Evolutionary conservation across 768 basidiomycete species (phyloP).

Genomic region (Boletus rex-veris): DNA sequence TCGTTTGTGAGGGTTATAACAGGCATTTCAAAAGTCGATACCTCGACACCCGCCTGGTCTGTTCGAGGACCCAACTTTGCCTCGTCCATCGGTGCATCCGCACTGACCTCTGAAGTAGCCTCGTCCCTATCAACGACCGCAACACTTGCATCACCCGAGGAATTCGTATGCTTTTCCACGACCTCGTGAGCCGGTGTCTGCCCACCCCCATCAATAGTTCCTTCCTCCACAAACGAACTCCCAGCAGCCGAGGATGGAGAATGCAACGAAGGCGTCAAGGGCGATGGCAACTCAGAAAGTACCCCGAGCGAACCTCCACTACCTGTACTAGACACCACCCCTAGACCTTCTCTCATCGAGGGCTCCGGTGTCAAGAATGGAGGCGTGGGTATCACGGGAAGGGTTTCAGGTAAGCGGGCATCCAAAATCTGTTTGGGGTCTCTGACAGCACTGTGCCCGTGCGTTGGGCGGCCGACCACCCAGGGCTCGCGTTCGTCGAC

Average conservation of each 20-base stretch:
- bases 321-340: too few species aligned
- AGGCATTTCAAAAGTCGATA: neutral
- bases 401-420: neutral
- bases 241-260: neutral
- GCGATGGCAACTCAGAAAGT: neutral
- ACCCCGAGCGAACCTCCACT: neutral
- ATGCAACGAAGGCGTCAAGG: slow-evolving; percentile 3
- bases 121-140: neutral
- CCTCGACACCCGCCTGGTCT: neutral
- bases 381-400: slow-evolving; percentile 3
- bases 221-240: neutral
- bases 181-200: neutral
- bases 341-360: neutral
- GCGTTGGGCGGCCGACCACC: neutral
- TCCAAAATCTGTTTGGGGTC: neutral
- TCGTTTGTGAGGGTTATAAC: neutral
- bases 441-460: neutral
- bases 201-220: neutral
- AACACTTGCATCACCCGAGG: neutral
- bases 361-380: neutral
- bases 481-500: neutral
- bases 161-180: neutral
- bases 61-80: neutral
- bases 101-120: neutral
- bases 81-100: neutral